Conservation (phyloP, 2,329 filamentous ascomycete genomes). For the Calonectria ilicicola region DNA sequence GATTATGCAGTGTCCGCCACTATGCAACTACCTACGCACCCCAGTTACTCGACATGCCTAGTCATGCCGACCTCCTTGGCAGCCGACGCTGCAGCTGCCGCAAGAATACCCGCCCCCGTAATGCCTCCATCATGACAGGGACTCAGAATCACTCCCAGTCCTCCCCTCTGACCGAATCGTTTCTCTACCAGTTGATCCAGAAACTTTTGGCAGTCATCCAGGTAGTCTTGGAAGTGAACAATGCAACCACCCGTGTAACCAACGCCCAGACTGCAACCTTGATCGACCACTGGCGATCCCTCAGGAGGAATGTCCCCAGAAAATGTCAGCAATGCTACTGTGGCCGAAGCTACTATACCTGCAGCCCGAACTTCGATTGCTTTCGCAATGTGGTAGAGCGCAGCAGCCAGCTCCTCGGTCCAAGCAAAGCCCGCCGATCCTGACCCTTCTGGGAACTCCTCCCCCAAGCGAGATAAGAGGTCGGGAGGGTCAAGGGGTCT, state of each 20-base stretch:
- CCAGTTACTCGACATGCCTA: conserved; percentile 20
- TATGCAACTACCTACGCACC: not conserved
- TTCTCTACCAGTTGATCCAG: conserved; percentile 66
- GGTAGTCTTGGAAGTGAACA: conserved; percentile 81
- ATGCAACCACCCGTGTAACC: conserved; percentile 87
- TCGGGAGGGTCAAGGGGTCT: conserved; percentile 63
- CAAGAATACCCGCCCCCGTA: conserved; percentile 71
- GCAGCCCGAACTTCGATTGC: conserved; percentile 80
- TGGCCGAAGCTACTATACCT: conserved; percentile 79
- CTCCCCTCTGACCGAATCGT: conserved; percentile 43
- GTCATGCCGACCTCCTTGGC: conserved; percentile 51
- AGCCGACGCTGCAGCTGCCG: conserved; percentile 57
- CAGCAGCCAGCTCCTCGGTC: conserved; percentile 69
- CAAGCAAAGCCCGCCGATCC: conserved; percentile 67
- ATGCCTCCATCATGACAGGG: conserved; percentile 73
- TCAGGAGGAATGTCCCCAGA: conserved; percentile 72
- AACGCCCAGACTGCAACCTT: conserved; percentile 72
- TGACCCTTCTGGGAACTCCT: conserved; percentile 64
- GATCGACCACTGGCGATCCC: conserved; percentile 26
- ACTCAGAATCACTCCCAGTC: conserved; percentile 60
- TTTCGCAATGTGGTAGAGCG: conserved; percentile 75
- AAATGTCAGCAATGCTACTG: conserved; percentile 75
- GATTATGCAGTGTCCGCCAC: conserved; percentile 2
- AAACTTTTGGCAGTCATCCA: conserved; percentile 76
- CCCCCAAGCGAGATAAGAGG: conserved; percentile 60